A percentile compares a stretch with the other conserved stretches of the same genome.
phyloP scores from a whole-genome alignment of 169 alveolate species.

The Eimeria sp. region DNA sequence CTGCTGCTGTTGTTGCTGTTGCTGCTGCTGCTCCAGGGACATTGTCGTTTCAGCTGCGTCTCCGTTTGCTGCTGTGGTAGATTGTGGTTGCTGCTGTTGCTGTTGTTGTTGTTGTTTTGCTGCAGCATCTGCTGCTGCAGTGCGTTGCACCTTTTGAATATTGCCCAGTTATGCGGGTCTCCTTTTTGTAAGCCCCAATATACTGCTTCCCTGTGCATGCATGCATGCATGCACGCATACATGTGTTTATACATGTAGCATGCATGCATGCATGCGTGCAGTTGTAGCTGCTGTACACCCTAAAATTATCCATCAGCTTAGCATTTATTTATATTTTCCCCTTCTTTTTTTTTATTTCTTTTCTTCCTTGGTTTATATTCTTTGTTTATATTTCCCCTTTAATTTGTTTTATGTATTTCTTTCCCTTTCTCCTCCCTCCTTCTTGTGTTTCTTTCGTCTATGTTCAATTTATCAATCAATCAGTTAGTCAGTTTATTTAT shows the following conservation, averaged over 20 bases:
- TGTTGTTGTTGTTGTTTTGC: slow-evolving; percentile 11
- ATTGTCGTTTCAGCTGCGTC: not conserved
- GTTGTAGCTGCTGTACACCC: not conserved
- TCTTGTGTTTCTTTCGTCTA: too few relatives aligned
- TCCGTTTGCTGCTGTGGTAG: not conserved
- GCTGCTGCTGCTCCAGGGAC: slow-evolving; percentile 32
- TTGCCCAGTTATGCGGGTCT: slow-evolving; percentile 65
- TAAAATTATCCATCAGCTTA: not conserved
- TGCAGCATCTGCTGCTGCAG: slow-evolving; percentile 20
- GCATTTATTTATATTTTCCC: not conserved
- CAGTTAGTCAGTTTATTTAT: too few relatives aligned
- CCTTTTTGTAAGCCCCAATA: slow-evolving; percentile 38
- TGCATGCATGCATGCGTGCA: too few relatives aligned
- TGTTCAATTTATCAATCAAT: too few relatives aligned
- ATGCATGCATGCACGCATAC: not conserved
- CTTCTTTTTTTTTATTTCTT: not conserved
- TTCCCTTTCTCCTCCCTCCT: too few relatives aligned
- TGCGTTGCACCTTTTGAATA: slow-evolving; percentile 74
- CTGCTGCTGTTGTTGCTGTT: slow-evolving; percentile 12
- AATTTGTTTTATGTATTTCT: too few relatives aligned
- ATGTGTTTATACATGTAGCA: too few relatives aligned
- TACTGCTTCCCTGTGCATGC: not conserved
- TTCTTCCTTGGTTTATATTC: not conserved
- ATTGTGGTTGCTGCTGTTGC: not conserved
- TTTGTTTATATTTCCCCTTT: too few relatives aligned